phyloP scores from a whole-genome alignment of 1,139 yeast species.

The Blastobotrys capitulatus region DNA sequence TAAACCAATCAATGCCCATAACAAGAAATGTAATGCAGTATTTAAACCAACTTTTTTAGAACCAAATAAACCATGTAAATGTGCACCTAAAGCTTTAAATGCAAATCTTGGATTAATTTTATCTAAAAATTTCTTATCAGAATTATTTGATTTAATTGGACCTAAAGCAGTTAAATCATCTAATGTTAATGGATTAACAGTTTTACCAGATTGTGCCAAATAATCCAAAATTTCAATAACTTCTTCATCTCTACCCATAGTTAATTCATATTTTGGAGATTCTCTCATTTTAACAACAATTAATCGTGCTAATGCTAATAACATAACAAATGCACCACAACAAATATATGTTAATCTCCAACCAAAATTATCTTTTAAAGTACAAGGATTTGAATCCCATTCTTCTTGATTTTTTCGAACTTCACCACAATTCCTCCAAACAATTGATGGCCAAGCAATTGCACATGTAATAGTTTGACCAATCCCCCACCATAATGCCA shows the following conservation, averaged over 20 bases:
- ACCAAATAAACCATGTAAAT: conserved; percentile 35
- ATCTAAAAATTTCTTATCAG: conserved; percentile 12
- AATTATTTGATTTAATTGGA: conserved; percentile 14
- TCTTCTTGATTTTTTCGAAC: not conserved
- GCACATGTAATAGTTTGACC: conserved; percentile 53
- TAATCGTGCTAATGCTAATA: conserved; percentile 44
- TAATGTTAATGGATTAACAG: conserved; percentile 26
- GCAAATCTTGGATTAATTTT: conserved; percentile 16
- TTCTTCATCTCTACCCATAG: conserved; percentile 49
- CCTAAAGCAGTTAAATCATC: conserved; percentile 43
- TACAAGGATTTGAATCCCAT: conserved; percentile 36
- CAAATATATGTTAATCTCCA: conserved; percentile 57
- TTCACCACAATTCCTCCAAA: conserved; percentile 43
- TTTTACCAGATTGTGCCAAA: conserved; percentile 24
- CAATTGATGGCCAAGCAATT: conserved; percentile 54
- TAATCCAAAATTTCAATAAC: conserved; percentile 29
- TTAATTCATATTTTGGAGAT: conserved; percentile 52
- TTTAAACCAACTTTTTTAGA: conserved; percentile 39
- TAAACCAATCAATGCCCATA: conserved; percentile 51
- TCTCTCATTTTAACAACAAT: conserved; percentile 46
- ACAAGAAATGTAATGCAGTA: conserved; percentile 38
- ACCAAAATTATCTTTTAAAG: conserved; percentile 45
- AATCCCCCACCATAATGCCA: conserved; percentile 60
- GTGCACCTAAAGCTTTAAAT: conserved; percentile 13
- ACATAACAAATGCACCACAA: conserved; percentile 48